Conservation (phyloP, 257 asterid species). For the Nicotiana noctiflora region DNA sequence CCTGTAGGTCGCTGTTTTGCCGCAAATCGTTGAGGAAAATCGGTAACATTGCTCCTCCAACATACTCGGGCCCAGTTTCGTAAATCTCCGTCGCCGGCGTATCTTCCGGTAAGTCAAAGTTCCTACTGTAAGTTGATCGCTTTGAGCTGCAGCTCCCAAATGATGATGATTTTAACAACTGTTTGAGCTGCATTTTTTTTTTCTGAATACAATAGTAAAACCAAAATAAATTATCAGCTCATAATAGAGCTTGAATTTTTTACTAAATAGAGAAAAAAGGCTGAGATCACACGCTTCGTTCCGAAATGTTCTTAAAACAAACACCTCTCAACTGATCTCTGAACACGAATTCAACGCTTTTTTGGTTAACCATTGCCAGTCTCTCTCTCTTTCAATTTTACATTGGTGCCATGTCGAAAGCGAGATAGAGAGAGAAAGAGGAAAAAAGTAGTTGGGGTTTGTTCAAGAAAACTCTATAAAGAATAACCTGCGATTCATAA, state of each 20-base stretch:
- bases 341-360: slow-evolving; percentile 41
- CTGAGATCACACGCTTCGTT: slow-evolving; percentile 27
- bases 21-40: slow-evolving; percentile 59
- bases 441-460: slow-evolving; percentile 34
- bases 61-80: not conserved
- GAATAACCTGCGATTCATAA: not conserved
- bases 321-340: slow-evolving; percentile 42
- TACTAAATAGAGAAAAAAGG: not conserved
- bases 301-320: slow-evolving; percentile 23
- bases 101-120: slow-evolving; percentile 43
- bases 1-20: slow-evolving; percentile 28
- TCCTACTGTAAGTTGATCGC: slow-evolving; percentile 36
- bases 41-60: slow-evolving; percentile 85
- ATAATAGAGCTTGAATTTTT: not conserved
- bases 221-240: not conserved
- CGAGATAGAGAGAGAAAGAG: not conserved
- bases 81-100: slow-evolving; percentile 16
- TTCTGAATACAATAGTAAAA: not conserved
- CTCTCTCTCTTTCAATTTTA: not conserved
- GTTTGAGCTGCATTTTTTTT: slow-evolving; percentile 9
- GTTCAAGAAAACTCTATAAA: slow-evolving; percentile 7
- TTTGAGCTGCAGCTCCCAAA: slow-evolving; percentile 38
- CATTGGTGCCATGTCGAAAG: slow-evolving; percentile 11
- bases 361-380: slow-evolving; percentile 13
- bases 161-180: slow-evolving; percentile 37